A percentile compares a stretch with the other conserved stretches of the same genome.
These are phyloP conservation scores for Puccinia polysora DNA, from an alignment of 1,284 basidiomycete genomes.

Conservation along the genomic window DNA sequence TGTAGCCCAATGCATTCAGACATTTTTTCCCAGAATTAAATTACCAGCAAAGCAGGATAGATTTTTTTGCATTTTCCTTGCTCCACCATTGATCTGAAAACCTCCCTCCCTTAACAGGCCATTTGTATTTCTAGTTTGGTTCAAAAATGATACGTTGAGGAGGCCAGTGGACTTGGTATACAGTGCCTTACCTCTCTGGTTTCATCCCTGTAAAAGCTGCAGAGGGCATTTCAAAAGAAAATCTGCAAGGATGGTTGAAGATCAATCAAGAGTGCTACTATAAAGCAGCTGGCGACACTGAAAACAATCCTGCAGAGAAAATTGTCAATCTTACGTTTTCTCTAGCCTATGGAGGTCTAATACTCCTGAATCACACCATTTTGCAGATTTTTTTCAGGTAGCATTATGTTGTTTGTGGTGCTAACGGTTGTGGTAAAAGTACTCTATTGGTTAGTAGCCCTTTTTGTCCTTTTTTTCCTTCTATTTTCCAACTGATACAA, in stretches of 20 bases:
- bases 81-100: too few species aligned
- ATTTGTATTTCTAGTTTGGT: conserved; percentile 73
- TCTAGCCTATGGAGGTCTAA: conserved; percentile 89
- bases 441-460: conserved; percentile 70
- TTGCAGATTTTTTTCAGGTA: conserved; percentile 83
- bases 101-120: conserved; percentile 65
- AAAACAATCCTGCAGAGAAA: conserved; percentile 63
- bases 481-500: not conserved
- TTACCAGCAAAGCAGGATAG: too few species aligned
- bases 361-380: conserved; percentile 90
- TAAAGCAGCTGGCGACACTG: conserved; percentile 63
- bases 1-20: too few species aligned
- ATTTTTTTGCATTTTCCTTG: too few species aligned
- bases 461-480: conserved; percentile 3
- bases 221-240: conserved; percentile 60
- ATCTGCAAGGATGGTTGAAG: conserved; percentile 68
- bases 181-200: conserved; percentile 63
- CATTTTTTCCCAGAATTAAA: too few species aligned
- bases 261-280: conserved; percentile 63
- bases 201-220: conserved; percentile 55
- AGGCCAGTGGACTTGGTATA: conserved; percentile 71
- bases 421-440: conserved; percentile 93
- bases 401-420: conserved; percentile 89
- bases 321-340: conserved; percentile 91
- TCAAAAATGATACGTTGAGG: conserved; percentile 64